phyloP scores from a whole-genome alignment of 148 eudicot species.

The Amaranthus hypochondriacus region DNA sequence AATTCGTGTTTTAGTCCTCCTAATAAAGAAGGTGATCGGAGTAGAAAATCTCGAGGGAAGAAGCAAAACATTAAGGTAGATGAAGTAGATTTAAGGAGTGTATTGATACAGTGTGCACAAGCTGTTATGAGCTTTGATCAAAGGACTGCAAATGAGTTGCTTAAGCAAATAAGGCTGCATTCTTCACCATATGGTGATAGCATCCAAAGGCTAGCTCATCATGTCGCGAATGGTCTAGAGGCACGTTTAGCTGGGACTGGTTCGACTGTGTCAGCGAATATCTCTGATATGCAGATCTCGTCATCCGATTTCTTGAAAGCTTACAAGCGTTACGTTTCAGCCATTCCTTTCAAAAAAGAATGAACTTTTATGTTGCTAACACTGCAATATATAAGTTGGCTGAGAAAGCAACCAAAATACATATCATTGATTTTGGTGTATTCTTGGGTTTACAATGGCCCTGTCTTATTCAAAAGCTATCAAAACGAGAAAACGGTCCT shows the following conservation, averaged over 20 bases:
- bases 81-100: slow-evolving; percentile 35
- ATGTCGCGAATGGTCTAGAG: slow-evolving; percentile 41
- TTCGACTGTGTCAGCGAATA: slow-evolving; percentile 21
- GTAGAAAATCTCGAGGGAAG: slow-evolving; percentile 17
- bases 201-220: slow-evolving; percentile 35
- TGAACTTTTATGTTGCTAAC: slow-evolving; percentile 26
- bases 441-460: slow-evolving; percentile 47
- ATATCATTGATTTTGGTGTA: slow-evolving; percentile 42
- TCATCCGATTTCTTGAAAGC: slow-evolving; percentile 30
- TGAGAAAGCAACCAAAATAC: slow-evolving; percentile 31
- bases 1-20: background rate
- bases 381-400: slow-evolving; percentile 18
- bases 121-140: slow-evolving; percentile 40
- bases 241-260: slow-evolving; percentile 50
- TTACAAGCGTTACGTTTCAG: slow-evolving; percentile 27
- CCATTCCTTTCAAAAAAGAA: slow-evolving; percentile 40
- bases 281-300: slow-evolving; percentile 21
- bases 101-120: slow-evolving; percentile 45
- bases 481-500: slow-evolving; percentile 28
- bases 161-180: slow-evolving; percentile 34
- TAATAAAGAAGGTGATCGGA: background rate
- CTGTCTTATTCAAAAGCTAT: slow-evolving; percentile 29
- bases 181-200: slow-evolving; percentile 40
- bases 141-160: slow-evolving; percentile 34
- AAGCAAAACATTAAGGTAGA: slow-evolving; percentile 21